Conservation (phyloP, 2,329 filamentous ascomycete genomes). For the Helotiales sp. region DNA sequence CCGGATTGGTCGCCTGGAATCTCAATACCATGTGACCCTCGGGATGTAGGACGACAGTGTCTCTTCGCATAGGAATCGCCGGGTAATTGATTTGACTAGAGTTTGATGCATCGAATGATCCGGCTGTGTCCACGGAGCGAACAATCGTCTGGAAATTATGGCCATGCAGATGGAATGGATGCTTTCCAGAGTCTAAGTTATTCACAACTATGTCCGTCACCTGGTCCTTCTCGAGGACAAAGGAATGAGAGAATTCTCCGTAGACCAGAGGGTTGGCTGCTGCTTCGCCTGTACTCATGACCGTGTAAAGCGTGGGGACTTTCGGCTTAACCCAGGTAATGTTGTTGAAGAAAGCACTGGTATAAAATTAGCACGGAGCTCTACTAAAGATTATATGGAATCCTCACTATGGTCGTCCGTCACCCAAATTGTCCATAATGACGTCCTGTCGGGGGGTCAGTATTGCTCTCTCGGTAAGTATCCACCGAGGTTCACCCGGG, state of each 20-base stretch:
- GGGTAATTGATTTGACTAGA: conserved; percentile 55
- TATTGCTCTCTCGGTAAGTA: no score
- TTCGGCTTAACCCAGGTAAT: conserved; percentile 67
- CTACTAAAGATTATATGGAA: no score
- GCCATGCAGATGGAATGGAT: conserved; percentile 79
- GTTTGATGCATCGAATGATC: conserved; percentile 56
- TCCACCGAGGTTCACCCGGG: no score
- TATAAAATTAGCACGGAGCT: background rate
- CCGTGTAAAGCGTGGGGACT: conserved; percentile 71
- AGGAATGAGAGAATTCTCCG: conserved; percentile 66
- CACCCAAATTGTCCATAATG: conserved; percentile 68
- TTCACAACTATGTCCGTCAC: conserved; percentile 79
- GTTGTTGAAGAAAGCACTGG: conserved; percentile 63
- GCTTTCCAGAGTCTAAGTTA: conserved; percentile 71
- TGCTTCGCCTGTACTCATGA: conserved; percentile 57
- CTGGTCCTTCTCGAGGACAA: conserved; percentile 70
- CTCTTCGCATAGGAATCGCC: conserved; percentile 65
- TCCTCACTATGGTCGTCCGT: conserved; percentile 69
- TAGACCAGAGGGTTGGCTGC: conserved; percentile 66
- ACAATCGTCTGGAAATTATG: conserved; percentile 73
- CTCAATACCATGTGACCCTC: conserved; percentile 71
- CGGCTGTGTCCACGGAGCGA: conserved; percentile 62
- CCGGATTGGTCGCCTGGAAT: conserved; percentile 71
- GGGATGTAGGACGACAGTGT: conserved; percentile 68
- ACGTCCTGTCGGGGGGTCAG: conserved; percentile 47